Evolutionary conservation across 257 asterid species (phyloP).

Genomic region (Vinca minor): DNA sequence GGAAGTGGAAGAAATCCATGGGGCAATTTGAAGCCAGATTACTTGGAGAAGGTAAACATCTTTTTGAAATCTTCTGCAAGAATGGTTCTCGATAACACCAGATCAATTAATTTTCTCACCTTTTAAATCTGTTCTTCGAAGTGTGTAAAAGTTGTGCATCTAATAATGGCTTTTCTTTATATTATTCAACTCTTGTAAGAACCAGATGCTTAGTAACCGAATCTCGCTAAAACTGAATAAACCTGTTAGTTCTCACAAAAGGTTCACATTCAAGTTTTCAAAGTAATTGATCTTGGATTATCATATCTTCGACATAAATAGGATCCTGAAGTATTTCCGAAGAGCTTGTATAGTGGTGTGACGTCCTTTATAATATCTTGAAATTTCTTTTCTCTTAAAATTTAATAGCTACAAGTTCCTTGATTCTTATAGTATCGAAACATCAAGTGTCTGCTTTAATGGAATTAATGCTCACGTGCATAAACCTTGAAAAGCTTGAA

Average conservation of each 20-base stretch:
- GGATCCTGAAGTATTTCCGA: neutral
- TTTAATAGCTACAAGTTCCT: neutral
- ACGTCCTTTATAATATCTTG: no score
- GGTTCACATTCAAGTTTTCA: neutral
- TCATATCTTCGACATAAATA: neutral
- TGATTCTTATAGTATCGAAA: neutral
- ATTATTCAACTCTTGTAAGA: neutral
- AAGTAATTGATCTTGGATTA: neutral
- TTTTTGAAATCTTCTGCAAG: neutral
- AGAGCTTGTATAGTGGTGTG: no score
- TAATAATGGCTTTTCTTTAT: neutral
- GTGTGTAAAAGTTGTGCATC: neutral
- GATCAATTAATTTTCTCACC: neutral
- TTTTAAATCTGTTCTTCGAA: neutral
- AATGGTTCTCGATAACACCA: neutral
- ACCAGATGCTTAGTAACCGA: neutral
- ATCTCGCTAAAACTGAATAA: neutral
- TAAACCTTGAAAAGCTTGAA: neutral
- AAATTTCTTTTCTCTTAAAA: no score
- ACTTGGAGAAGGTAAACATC: slow-evolving; percentile 66
- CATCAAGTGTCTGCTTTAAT: neutral
- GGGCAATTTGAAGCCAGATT: slow-evolving; percentile 75
- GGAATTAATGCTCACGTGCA: neutral
- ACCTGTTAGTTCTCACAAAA: neutral
- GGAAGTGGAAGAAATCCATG: slow-evolving; percentile 98